These are phyloP conservation scores for Phaseolus lunatus DNA, from an alignment of 306 rosid species.

Conservation along the genomic window DNA sequence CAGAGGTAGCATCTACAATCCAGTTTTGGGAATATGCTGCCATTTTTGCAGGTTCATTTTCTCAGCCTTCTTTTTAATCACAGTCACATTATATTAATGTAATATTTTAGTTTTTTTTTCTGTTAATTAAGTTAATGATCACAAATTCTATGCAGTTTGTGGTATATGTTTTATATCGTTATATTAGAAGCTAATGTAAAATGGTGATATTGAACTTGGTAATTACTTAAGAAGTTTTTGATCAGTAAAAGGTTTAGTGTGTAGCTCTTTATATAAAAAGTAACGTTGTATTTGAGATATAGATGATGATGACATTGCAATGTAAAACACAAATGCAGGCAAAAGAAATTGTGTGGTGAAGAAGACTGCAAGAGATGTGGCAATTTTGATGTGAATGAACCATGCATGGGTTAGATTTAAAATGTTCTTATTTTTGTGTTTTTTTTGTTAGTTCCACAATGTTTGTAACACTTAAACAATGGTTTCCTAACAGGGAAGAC, in stretches of 20 bases:
- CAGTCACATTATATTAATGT: background rate
- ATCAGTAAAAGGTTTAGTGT: background rate
- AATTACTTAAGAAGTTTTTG: background rate
- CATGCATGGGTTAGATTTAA: slow-evolving; percentile 68
- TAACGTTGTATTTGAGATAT: background rate
- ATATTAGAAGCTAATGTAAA: background rate
- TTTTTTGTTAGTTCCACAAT: background rate
- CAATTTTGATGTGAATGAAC: slow-evolving; percentile 60
- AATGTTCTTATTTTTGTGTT: background rate
- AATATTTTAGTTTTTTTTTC: no score
- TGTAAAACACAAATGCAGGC: slow-evolving; percentile 57
- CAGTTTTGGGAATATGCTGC: slow-evolving; percentile 71
- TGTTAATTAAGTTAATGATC: no score
- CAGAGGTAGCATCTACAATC: slow-evolving; percentile 69
- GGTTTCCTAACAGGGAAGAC: slow-evolving; percentile 66
- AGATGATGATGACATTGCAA: slow-evolving; percentile 31
- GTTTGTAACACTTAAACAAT: slow-evolving; percentile 25
- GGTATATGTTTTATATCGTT: background rate
- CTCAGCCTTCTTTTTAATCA: background rate
- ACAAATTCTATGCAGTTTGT: background rate
- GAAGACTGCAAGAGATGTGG: slow-evolving; percentile 81
- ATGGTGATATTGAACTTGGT: background rate
- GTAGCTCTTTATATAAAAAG: background rate
- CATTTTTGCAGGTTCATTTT: slow-evolving; percentile 75
- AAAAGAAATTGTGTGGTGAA: slow-evolving; percentile 77